A percentile compares a stretch with the other conserved stretches of the same genome.
phyloP scores from a whole-genome alignment of 306 rosid species.

The Acacia confusa region DNA sequence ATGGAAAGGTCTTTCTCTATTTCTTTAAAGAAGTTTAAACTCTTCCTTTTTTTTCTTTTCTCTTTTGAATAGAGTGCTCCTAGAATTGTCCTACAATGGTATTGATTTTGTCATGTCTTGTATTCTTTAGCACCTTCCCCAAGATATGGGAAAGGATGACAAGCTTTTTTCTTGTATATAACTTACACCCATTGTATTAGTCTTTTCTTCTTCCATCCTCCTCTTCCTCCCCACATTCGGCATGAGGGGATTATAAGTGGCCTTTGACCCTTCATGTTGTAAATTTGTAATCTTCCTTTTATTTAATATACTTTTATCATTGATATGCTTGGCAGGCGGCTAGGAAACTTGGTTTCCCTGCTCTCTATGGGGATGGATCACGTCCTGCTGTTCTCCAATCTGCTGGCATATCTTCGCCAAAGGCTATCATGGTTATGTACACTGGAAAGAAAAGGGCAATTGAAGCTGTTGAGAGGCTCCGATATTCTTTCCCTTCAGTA shows the following conservation, averaged over 20 bases:
- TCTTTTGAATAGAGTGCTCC: not conserved
- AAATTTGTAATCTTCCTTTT: constrained; percentile 18
- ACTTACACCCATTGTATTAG: not conserved
- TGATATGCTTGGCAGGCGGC: constrained; percentile 55
- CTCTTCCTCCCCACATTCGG: not conserved
- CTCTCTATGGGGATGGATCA: constrained; percentile 92
- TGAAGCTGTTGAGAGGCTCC: constrained; percentile 85
- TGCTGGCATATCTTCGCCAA: constrained; percentile 90
- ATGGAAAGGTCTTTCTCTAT: not conserved
- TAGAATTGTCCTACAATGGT: not conserved
- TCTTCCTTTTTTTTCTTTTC: not conserved
- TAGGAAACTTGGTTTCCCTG: constrained; percentile 82
- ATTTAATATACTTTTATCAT: constrained; percentile 23
- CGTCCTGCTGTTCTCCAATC: constrained; percentile 84
- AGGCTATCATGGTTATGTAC: constrained; percentile 96
- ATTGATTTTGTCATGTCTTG: not conserved
- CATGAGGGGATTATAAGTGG: not conserved
- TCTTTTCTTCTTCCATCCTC: not conserved
- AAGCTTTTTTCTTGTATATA: not conserved
- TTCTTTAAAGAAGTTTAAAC: not conserved
- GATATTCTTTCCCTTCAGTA: constrained; percentile 81
- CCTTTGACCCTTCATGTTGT: constrained; percentile 14
- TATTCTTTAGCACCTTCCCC: not conserved
- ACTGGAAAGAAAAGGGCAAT: constrained; percentile 57
- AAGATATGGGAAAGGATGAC: not conserved